Evolutionary conservation across 495 filamentous ascomycete genomes (phyloP).

Genomic region (Penicillium verhagenii): DNA sequence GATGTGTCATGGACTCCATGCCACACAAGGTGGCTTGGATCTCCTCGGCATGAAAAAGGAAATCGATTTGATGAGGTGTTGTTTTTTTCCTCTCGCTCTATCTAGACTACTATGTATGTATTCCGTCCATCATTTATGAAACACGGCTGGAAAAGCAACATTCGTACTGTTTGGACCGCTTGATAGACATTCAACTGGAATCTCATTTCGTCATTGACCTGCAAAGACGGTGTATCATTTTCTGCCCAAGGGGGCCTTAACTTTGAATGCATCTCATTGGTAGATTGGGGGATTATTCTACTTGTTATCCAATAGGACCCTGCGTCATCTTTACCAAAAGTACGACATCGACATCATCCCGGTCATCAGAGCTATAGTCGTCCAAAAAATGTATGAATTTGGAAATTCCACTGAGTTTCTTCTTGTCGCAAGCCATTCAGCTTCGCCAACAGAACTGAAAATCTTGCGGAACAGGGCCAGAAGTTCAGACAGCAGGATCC

Average conservation of each 20-base stretch:
- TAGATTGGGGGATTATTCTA: neutral
- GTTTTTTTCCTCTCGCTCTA: neutral
- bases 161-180: constrained; percentile 13
- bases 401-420: neutral
- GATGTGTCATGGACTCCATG: constrained; percentile 14
- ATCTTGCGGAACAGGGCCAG: neutral
- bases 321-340: neutral
- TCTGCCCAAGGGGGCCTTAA: constrained; percentile 7
- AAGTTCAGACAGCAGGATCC: neutral
- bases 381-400: neutral
- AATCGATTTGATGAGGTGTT: neutral
- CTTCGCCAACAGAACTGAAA: neutral
- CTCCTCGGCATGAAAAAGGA: neutral
- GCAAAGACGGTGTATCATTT: constrained; percentile 4
- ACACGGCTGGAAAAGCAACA: neutral
- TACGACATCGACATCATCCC: neutral
- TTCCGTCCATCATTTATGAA: no score
- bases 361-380: neutral
- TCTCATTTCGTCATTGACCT: constrained; percentile 8
- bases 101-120: no score
- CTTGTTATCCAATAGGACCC: neutral
- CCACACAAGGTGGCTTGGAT: neutral
- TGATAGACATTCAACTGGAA: neutral
- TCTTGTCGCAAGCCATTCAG: neutral
- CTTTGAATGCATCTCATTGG: neutral